Percentiles rank a stretch among this genome's conserved stretches.
Evolutionary conservation across 2,329 filamentous ascomycete species (phyloP).

Genomic region (Lecanoromycetidae sp.): DNA sequence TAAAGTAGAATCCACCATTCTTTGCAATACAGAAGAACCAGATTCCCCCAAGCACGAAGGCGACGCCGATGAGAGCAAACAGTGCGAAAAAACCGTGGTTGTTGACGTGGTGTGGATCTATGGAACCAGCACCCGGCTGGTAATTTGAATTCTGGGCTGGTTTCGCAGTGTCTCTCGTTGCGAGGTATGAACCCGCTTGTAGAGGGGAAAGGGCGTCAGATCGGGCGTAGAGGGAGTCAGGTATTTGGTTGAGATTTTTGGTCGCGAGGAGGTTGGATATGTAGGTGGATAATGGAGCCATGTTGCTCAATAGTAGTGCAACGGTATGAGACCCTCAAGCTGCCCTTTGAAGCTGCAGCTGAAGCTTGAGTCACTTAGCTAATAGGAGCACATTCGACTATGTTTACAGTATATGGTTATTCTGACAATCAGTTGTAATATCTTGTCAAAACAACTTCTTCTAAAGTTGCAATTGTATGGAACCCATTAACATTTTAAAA

Average conservation of each 20-base stretch:
- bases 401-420: no score
- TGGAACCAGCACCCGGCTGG: slow-evolving; percentile 27
- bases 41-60: slow-evolving; percentile 61
- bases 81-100: slow-evolving; percentile 63
- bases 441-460: no score
- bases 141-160: not conserved
- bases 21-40: slow-evolving; percentile 99
- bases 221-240: slow-evolving; percentile 1
- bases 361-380: no score
- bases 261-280: not conserved
- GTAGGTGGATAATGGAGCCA: slow-evolving; percentile 9
- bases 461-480: no score
- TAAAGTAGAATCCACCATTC: slow-evolving; percentile 86
- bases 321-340: not conserved
- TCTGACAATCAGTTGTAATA: no score
- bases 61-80: slow-evolving; percentile 71
- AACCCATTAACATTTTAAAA: no score
- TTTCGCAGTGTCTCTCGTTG: slow-evolving; percentile 7
- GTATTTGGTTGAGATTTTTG: not conserved
- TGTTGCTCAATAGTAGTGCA: not conserved
- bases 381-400: no score
- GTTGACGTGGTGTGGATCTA: slow-evolving; percentile 33
- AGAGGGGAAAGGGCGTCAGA: slow-evolving; percentile 8
- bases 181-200: slow-evolving; percentile 6
- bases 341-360: not conserved